Evolutionary conservation across 2,329 filamentous ascomycete species (phyloP), one percentile per base, ranked within the genome.

Genomic region (Davidsoniella australis): DNA sequence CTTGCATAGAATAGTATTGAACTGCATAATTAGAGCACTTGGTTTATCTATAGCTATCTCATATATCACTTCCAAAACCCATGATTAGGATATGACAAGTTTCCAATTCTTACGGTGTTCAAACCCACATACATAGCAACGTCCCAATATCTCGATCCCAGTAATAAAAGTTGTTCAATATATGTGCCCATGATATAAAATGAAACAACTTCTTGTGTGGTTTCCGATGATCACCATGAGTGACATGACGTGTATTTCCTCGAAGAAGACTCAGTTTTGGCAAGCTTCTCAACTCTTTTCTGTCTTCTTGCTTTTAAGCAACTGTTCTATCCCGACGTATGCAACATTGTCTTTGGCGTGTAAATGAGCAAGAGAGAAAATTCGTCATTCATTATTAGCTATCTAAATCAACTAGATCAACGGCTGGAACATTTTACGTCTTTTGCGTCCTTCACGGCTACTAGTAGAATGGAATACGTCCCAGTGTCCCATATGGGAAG

Each of bases 141-240:
- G 78, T 18, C 57, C 60, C 43, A 85, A 64, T 2, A 83, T 69
- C 20, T 84, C 76, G 4, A 58, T 66, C 1, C 77, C 78, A 2
- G 80, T 85, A 2, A 85, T 67, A 2, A 83, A 64, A 57, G 80
- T 85, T n/a, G 70, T 66, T 85, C 80, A 37, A 66, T 56, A 1
- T 79, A 75, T 4, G 70, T 67, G 0, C 79, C 80, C 6, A 66
- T 63, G 1, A 84, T 76, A 52, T 74, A 69, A 54, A 85, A 84
- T 0, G 76, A 66, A 56, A 75, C 80, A 0, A 63, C 64, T 33
- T 33, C 8, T 3, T 23, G 41, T 23, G 41, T 10, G n/a, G 23
- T 12, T 33, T 10, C 12, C 20, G 20, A 23, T 10, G 1, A 33
- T 33, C 8, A 12, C 1, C 12, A 33, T 9, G 12, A 33, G 12